Percentiles rank a stretch among this genome's conserved stretches.
These are phyloP conservation scores for Cyphellophora europaea DNA, from an alignment of 2,329 filamentous ascomycete genomes.

Conservation along the genomic window DNA sequence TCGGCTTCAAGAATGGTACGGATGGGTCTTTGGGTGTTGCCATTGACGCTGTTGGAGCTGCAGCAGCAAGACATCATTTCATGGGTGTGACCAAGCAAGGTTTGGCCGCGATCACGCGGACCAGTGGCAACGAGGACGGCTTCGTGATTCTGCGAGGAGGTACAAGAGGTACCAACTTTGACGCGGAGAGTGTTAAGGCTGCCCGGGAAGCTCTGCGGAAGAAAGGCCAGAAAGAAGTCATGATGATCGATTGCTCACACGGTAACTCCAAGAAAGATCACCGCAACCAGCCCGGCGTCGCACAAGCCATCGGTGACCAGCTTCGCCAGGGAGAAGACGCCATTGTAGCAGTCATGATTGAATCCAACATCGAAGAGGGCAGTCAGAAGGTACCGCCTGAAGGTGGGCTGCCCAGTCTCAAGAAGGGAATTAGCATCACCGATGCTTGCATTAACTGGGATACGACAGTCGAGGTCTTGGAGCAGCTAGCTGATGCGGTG, in stretches of 20 bases:
- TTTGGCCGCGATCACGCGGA: slow-evolving; percentile 88
- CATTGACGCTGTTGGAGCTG: slow-evolving; percentile 90
- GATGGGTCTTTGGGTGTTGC: slow-evolving; percentile 84
- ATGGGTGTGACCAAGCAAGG: slow-evolving; percentile 95
- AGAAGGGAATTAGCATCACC: slow-evolving; percentile 94
- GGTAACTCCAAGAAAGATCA: slow-evolving; percentile 95
- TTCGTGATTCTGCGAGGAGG: slow-evolving; percentile 93
- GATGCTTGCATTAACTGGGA: slow-evolving; percentile 97
- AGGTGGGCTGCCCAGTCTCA: slow-evolving; percentile 65
- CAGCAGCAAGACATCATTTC: slow-evolving; percentile 89
- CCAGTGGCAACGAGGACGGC: slow-evolving; percentile 89
- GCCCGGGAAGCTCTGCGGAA: slow-evolving; percentile 71
- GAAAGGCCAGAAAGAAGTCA: slow-evolving; percentile 61
- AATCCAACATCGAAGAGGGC: slow-evolving; percentile 93
- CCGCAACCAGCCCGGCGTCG: slow-evolving; percentile 94
- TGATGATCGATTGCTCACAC: slow-evolving; percentile 98
- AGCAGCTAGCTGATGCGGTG: slow-evolving; percentile 78
- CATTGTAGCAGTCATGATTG: slow-evolving; percentile 98
- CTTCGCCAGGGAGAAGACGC: slow-evolving; percentile 72
- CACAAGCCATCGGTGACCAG: slow-evolving; percentile 70
- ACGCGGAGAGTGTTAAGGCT: slow-evolving; percentile 71
- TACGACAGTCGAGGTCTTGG: slow-evolving; percentile 67
- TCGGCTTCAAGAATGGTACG: slow-evolving; percentile 99
- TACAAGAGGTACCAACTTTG: slow-evolving; percentile 89
- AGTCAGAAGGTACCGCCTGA: slow-evolving; percentile 84